Evolutionary conservation across 768 basidiomycete species (phyloP), one percentile per base, ranked within the genome.

Genomic region (Omphalotus guepiniiformis): DNA sequence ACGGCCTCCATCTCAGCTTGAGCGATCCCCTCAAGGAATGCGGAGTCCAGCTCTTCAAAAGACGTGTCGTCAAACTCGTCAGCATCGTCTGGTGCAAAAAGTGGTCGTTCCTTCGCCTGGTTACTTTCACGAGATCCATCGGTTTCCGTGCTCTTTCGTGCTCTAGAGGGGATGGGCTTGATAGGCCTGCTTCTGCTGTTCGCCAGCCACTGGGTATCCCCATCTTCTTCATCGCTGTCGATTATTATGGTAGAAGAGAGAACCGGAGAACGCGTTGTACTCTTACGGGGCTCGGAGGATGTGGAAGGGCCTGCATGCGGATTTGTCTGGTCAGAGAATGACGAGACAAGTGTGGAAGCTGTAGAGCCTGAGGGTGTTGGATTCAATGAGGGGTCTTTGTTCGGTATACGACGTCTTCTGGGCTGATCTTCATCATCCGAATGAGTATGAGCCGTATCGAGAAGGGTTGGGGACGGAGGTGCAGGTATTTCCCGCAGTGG

Each of bases 1-100:
- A 63, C n/a, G n/a, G n/a, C n/a, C n/a, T n/a, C n/a, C n/a, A n/a
- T 49, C 60, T 71, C 68, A 26, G 53, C 61, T 50, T 60, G 52
- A 39, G 68, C 66, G 3, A 71, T 52, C 49, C 70, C 68, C 52
- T 66, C 69, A 18, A 75, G 58, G 49, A 78, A 66, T 11, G 55
- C 63, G 4, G 44, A 37, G 21, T 34, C 34, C 16, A 39, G 16
- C 9, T 47, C 28, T 12, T 47, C 38, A 19, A 47, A n/a, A n/a
- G n/a, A 68, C 72, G 39, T 71, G 23, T 64, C 36, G 73, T 54
- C 11, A 62, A n/a, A n/a, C n/a, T 62, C 55, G 25, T 63, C 59
- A 37, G 65, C 62, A 22, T 63, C 56, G 25, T 70, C 66, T 66
- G 64, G 39, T 65, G 67, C 47, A 60, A 60, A 47, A 58, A 56